These are phyloP conservation scores for Botryotinia narcissicola DNA, from an alignment of 2,329 filamentous ascomycete species.

Conservation along the genomic window DNA sequence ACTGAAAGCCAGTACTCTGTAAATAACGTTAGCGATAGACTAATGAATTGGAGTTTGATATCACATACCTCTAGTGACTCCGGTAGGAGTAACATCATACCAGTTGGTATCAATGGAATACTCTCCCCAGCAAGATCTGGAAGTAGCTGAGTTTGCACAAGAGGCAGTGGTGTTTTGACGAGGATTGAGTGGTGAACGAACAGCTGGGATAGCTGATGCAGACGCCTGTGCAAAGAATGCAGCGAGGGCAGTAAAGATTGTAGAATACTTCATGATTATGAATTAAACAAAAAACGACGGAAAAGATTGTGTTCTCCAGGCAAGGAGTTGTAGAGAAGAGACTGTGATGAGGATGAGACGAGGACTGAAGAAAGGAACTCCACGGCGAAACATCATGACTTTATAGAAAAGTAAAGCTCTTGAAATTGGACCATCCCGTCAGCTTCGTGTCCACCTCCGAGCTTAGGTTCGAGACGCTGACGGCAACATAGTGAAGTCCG, in stretches of 20 bases:
- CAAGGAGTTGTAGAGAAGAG: background rate
- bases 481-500: background rate
- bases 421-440: background rate
- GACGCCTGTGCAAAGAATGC: slow-evolving; percentile 26
- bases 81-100: slow-evolving; percentile 35
- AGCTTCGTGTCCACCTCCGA: background rate
- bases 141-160: slow-evolving; percentile 36
- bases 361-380: background rate
- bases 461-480: background rate
- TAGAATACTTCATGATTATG: slow-evolving; percentile 31
- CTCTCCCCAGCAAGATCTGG: slow-evolving; percentile 37
- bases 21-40: slow-evolving; percentile 18
- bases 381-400: background rate
- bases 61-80: slow-evolving; percentile 37
- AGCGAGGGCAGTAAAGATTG: slow-evolving; percentile 29
- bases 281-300: background rate
- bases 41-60: background rate
- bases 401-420: slow-evolving; percentile 6
- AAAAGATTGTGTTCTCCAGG: background rate
- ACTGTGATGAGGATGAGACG: slow-evolving; percentile 1
- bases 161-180: slow-evolving; percentile 20
- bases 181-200: slow-evolving; percentile 21
- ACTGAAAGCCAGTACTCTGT: slow-evolving; percentile 33
- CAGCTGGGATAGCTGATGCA: slow-evolving; percentile 29
- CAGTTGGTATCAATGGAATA: slow-evolving; percentile 38